Conservation (phyloP, 2,329 filamentous ascomycete species). For the Neofusicoccum umdonicola region DNA sequence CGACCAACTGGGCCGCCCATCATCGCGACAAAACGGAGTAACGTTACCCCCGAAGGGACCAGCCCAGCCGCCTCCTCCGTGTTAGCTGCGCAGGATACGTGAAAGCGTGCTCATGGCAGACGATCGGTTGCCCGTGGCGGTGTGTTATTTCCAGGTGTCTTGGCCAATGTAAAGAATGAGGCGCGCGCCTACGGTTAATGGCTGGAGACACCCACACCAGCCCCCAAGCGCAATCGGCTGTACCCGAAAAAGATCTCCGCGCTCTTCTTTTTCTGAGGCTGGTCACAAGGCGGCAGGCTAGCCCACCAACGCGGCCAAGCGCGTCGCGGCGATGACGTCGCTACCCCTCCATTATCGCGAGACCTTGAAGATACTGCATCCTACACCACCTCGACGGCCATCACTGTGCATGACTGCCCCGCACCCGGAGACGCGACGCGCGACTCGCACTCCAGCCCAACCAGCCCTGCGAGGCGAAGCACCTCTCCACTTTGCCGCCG, state of each 20-base stretch:
- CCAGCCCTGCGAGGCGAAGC: conserved; percentile 6
- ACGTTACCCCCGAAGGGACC: background rate
- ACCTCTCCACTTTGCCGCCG: conserved; percentile 9
- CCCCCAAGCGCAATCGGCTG: conserved; percentile 14
- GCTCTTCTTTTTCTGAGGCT: conserved; percentile 8
- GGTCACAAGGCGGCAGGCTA: conserved; percentile 10
- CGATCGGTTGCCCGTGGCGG: conserved; percentile 9
- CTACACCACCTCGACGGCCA: conserved; percentile 1
- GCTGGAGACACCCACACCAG: background rate
- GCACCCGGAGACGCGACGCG: conserved; percentile 1
- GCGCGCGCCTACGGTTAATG: background rate
- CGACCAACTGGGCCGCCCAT: conserved; percentile 10
- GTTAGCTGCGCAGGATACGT: conserved; percentile 5
- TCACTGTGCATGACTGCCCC: conserved; percentile 8
- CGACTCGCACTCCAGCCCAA: conserved; percentile 9
- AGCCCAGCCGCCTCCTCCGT: background rate
- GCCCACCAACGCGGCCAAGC: background rate
- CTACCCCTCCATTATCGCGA: conserved; percentile 10
- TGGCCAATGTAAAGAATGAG: conserved; percentile 11
- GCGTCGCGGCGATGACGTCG: conserved; percentile 12
- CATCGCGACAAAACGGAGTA: conserved; percentile 9
- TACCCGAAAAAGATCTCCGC: conserved; percentile 15
- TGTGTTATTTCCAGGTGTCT: background rate
- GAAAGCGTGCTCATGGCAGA: background rate
- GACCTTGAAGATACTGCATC: conserved; percentile 6